Evolutionary conservation across 768 basidiomycete genomes (phyloP).

Genomic region (Kwoniella sp.): DNA sequence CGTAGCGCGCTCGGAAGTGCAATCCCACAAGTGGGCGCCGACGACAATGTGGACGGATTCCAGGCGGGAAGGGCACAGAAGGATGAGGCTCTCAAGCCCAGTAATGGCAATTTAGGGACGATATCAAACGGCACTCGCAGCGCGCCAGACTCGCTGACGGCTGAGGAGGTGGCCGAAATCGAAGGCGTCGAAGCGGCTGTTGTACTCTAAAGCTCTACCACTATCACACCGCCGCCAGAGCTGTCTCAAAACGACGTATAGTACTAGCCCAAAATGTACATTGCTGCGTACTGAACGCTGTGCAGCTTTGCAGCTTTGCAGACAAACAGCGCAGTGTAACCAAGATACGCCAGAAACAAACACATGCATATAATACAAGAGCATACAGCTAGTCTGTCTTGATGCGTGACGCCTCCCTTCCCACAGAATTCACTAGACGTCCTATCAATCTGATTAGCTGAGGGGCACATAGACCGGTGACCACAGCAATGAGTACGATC

Average conservation of each 20-base stretch:
- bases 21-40: too few relatives aligned
- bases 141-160: background rate
- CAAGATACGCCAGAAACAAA: background rate
- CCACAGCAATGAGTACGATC: slow-evolving; percentile 19
- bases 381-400: background rate
- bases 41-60: too few relatives aligned
- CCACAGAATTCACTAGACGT: background rate
- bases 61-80: too few relatives aligned
- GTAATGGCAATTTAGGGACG: too few relatives aligned
- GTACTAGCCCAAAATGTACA: too few relatives aligned
- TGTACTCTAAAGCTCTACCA: too few relatives aligned
- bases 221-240: too few relatives aligned
- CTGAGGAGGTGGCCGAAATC: slow-evolving; percentile 40
- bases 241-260: too few relatives aligned
- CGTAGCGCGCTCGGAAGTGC: background rate
- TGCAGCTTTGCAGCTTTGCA: too few relatives aligned
- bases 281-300: too few relatives aligned
- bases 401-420: background rate
- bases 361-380: slow-evolving; percentile 1
- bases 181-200: slow-evolving; percentile 42
- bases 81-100: too few relatives aligned
- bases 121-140: background rate
- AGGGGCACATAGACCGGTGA: slow-evolving; percentile 24
- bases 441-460: slow-evolving; percentile 22
- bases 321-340: too few relatives aligned